Percentiles rank a stretch among this genome's conserved stretches.
Conservation (phyloP, 2,329 filamentous ascomycete genomes). For the Pseudogymnoascus sp. region DNA sequence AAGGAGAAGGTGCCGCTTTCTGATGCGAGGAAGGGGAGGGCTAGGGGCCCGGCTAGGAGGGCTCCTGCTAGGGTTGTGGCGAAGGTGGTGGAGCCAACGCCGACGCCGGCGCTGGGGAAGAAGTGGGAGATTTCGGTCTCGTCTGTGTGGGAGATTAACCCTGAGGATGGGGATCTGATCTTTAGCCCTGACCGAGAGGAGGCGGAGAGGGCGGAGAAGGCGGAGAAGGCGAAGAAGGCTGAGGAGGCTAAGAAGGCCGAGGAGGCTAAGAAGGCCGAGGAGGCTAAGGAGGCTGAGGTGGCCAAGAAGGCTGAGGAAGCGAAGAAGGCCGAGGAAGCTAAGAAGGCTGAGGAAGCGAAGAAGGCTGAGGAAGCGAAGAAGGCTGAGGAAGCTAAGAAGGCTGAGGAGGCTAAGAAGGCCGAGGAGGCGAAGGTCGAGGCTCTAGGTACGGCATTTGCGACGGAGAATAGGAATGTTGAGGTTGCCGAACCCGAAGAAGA, state of each 20-base stretch:
- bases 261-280: background rate
- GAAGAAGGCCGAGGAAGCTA: too few relatives aligned
- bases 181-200: constrained; percentile 14
- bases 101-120: constrained; percentile 19
- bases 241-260: background rate
- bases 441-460: too few relatives aligned
- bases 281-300: background rate
- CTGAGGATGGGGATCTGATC: constrained; percentile 38
- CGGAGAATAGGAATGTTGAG: too few relatives aligned
- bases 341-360: background rate
- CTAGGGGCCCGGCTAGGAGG: constrained; percentile 75
- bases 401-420: background rate
- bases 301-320: background rate
- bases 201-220: background rate
- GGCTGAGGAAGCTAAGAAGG: background rate
- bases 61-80: constrained; percentile 46
- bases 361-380: background rate
- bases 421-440: background rate
- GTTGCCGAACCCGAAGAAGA: too few relatives aligned
- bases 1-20: constrained; percentile 69
- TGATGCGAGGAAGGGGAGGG: constrained; percentile 85
- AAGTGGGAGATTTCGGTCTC: constrained; percentile 26
- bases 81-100: constrained; percentile 28
- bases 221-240: background rate
- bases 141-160: constrained; percentile 44